Conservation (phyloP, 306 rosid genomes). For the Cicer pinnatifidum region DNA sequence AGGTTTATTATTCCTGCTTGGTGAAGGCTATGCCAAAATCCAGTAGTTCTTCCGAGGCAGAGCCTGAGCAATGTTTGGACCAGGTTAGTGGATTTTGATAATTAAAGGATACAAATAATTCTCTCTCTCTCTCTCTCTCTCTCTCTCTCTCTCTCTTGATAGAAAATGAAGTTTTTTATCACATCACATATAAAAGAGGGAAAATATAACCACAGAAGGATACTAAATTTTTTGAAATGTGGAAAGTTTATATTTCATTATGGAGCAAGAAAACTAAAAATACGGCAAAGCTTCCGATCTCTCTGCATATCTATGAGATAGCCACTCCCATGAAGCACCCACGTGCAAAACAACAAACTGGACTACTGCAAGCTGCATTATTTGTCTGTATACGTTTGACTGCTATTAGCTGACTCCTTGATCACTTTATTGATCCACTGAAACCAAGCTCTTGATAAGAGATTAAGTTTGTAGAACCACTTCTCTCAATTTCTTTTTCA, state of each 20-base stretch:
- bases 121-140: slow-evolving; percentile 2
- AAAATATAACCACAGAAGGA: slow-evolving; percentile 26
- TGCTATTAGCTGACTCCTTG: background rate
- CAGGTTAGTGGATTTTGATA: slow-evolving; percentile 59
- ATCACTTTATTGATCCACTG: background rate
- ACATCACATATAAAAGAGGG: slow-evolving; percentile 1
- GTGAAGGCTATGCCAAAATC: slow-evolving; percentile 96
- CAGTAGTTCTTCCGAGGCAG: slow-evolving; percentile 65
- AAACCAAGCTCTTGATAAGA: slow-evolving; percentile 8
- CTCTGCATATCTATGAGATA: slow-evolving; percentile 6
- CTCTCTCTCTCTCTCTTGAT: slow-evolving; percentile 8
- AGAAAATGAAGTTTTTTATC: background rate
- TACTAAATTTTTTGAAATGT: background rate
- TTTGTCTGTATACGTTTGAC: slow-evolving; percentile 7
- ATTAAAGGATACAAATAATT: slow-evolving; percentile 11
- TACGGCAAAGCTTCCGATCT: background rate
- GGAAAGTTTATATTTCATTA: background rate
- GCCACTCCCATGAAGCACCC: background rate
- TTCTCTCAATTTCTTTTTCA: background rate
- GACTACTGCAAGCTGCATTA: slow-evolving; percentile 16
- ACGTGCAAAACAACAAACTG: slow-evolving; percentile 14
- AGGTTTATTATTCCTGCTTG: slow-evolving; percentile 84
- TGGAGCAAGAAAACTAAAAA: slow-evolving; percentile 17
- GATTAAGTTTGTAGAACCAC: background rate
- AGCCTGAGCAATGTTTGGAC: slow-evolving; percentile 81